Evolutionary conservation across 169 alveolate genomes (phyloP).

Genomic region (Plasmodium reichenowi): DNA sequence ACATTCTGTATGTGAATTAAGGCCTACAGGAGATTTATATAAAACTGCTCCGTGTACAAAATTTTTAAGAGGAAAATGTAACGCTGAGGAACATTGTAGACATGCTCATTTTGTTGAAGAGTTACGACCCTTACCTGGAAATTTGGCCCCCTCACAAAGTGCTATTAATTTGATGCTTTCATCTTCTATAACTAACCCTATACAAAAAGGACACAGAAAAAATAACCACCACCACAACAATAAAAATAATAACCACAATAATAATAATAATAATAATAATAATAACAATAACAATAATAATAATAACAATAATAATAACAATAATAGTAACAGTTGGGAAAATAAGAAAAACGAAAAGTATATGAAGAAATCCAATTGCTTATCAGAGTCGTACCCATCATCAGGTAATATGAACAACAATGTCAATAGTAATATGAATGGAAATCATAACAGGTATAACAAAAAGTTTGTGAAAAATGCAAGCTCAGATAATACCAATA

Average conservation of each 20-base stretch:
- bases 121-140: conserved; percentile 64
- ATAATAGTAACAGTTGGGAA: neutral
- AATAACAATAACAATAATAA: neutral
- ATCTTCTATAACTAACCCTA: conserved; percentile 20
- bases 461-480: conserved; percentile 24
- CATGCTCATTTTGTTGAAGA: conserved; percentile 71
- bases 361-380: neutral
- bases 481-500: conserved; percentile 8
- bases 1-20: conserved; percentile 73
- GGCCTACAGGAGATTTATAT: conserved; percentile 72
- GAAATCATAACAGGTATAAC: conserved; percentile 2
- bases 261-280: neutral
- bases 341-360: conserved; percentile 4
- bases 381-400: neutral
- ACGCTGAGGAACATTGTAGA: conserved; percentile 70
- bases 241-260: neutral
- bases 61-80: conserved; percentile 71
- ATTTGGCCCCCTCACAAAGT: conserved; percentile 58
- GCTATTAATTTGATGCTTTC: conserved; percentile 67
- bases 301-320: neutral
- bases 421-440: conserved; percentile 4
- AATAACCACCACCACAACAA: neutral
- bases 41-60: conserved; percentile 70
- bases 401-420: conserved; percentile 1
- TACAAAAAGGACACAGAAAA: conserved; percentile 22